Conservation (phyloP, 1,284 basidiomycete species). For the Apiotrichum gracile region DNA sequence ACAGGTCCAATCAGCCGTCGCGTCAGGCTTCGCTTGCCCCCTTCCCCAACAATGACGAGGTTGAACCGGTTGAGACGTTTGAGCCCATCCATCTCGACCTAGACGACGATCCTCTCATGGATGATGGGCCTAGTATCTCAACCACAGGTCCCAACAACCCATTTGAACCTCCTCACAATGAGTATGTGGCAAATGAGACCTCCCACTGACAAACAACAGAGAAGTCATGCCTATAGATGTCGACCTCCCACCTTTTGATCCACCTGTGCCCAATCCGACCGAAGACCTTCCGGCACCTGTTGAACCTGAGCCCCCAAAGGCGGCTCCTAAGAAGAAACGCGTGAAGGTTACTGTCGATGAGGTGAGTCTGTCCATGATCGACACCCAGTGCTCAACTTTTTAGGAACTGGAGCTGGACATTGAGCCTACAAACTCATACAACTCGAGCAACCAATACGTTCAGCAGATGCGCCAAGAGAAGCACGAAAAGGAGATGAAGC, state of each 20-base stretch:
- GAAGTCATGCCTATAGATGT: no score
- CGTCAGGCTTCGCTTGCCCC: no score
- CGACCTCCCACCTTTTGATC: no score
- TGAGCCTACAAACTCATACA: slow-evolving; percentile 1
- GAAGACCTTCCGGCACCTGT: neutral
- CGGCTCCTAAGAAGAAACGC: slow-evolving; percentile 10
- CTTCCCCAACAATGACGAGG: no score
- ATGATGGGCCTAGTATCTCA: no score
- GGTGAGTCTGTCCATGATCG: slow-evolving; percentile 6
- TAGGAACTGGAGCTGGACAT: neutral
- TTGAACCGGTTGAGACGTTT: neutral
- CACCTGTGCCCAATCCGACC: no score
- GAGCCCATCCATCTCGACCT: neutral
- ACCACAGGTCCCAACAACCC: no score
- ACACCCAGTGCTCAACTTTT: neutral
- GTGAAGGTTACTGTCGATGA: slow-evolving; percentile 13
- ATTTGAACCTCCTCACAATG: no score
- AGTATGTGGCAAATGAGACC: no score
- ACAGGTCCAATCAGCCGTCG: no score
- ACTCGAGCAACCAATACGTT: slow-evolving; percentile 22
- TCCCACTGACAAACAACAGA: no score
- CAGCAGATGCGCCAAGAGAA: slow-evolving; percentile 3
- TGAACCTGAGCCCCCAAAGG: slow-evolving; percentile 2
- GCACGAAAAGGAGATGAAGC: slow-evolving; percentile 10
- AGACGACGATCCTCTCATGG: neutral